Base-by-base conservation (phyloP, 2,329 filamentous ascomycete genomes). In the Aspergillus sp. region DNA sequence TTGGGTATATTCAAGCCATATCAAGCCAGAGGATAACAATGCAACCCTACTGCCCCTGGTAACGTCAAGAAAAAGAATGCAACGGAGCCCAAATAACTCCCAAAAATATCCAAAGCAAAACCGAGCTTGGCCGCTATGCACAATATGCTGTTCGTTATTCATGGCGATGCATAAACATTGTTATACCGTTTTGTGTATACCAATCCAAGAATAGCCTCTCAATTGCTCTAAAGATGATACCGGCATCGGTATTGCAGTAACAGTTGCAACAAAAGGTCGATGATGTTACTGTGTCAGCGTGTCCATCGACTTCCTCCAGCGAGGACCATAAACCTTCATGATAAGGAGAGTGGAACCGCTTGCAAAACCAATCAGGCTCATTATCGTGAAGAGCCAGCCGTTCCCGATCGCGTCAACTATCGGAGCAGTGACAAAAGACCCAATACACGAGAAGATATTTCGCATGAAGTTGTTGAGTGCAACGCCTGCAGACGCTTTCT, bases 381-480 rank as follows among this genome's bases (percentile, higher is more conserved):
- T 52, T 12, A 78, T 77, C 0, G 85, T 89, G 53, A 88, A 86
- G 0, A 90, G 67, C 84, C 85, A 89, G 1, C 86, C 87, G 52
- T 83, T 79, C 2, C 86, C 85, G 50, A 90, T 83, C 2, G 74
- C 83, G 12, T 75, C 61, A 45, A 91, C 84, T 46, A 88, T 73
- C 1, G 87, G 86, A 50, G 83, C 77, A 0, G 83, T 79, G 12
- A 89, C 78, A 30, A 90, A 65, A 39, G 78, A 77, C 7, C 85
- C 86, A 1, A 87, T 74, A 51, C 84, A 89, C 43, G 79, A 82
- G 57, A 89, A 82, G 35, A 89, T 86, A 56, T 91, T 93, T 42
- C 87, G 73, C 44, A 87, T 74, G 58, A 91, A 87, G 61, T 91
- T 91, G 65, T 91, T 90, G 39, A 90, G 73, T 0, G 87, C 88